Evolutionary conservation across 1,139 yeast species (phyloP).

Genomic region (Yamadazyma kanchanaburiensis): DNA sequence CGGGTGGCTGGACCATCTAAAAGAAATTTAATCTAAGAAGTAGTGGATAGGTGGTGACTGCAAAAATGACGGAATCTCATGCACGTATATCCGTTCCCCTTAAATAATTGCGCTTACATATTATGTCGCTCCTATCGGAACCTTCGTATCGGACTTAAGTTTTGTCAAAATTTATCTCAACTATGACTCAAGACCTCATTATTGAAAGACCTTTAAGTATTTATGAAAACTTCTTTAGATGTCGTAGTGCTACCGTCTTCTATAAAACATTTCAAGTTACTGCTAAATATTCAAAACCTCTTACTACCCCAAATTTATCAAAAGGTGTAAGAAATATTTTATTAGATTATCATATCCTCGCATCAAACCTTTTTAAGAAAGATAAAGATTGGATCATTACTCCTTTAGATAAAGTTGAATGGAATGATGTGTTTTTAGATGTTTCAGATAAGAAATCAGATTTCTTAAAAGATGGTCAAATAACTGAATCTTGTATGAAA

Average conservation of each 20-base stretch:
- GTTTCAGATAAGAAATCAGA: conserved; percentile 8
- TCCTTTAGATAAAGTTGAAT: conserved; percentile 21
- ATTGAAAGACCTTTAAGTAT: conserved; percentile 24
- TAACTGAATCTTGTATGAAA: conserved; percentile 29
- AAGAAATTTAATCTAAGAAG: too few relatives aligned
- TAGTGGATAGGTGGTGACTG: too few relatives aligned
- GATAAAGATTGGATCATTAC: conserved; percentile 15
- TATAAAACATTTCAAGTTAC: conserved; percentile 35
- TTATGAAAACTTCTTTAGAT: conserved; percentile 35
- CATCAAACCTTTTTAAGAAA: conserved; percentile 26
- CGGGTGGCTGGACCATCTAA: too few relatives aligned
- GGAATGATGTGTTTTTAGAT: conserved; percentile 23
- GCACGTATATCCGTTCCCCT: too few relatives aligned
- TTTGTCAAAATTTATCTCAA: too few relatives aligned
- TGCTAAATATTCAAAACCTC: conserved; percentile 26
- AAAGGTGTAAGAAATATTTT: conserved; percentile 31
- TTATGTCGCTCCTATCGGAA: too few relatives aligned
- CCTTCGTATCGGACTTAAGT: too few relatives aligned
- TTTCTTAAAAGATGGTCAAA: conserved; percentile 16
- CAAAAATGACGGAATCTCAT: too few relatives aligned
- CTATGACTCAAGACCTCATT: too few relatives aligned
- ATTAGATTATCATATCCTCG: conserved; percentile 32
- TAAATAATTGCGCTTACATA: too few relatives aligned
- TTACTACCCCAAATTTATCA: conserved; percentile 18
- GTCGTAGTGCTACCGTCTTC: conserved; percentile 26